Conservation (phyloP, 371 early-diverging fungal species). For the Mycotypha africana region DNA sequence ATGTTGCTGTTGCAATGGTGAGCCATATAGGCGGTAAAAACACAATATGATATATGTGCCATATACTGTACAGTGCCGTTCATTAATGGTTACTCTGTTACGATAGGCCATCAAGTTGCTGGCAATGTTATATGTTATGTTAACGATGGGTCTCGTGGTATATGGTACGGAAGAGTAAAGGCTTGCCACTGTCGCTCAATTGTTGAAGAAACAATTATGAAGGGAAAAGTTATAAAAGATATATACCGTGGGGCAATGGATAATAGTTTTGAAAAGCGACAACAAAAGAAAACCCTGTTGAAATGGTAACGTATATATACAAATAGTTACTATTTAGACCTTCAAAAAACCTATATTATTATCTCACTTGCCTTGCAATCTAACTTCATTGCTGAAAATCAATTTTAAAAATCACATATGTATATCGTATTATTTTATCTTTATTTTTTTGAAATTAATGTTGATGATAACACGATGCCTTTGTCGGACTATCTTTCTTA, state of each 20-base stretch:
- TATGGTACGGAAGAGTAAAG: conserved; percentile 57
- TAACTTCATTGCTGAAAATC: too few species aligned
- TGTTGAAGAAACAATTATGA: conserved; percentile 41
- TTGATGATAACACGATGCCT: too few species aligned
- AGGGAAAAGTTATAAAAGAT: conserved; percentile 45
- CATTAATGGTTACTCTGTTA: not conserved
- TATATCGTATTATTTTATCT: too few species aligned
- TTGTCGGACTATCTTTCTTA: too few species aligned
- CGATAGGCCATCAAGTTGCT: conserved; percentile 65
- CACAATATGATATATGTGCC: not conserved
- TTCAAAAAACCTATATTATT: too few species aligned
- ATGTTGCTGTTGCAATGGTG: conserved; percentile 40
- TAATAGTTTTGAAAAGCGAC: conserved; percentile 35
- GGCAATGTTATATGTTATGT: conserved; percentile 61
- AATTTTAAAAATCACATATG: too few species aligned
- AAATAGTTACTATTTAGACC: not conserved
- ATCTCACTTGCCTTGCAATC: too few species aligned
- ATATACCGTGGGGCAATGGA: conserved; percentile 50
- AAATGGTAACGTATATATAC: conserved; percentile 16
- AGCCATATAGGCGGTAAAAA: conserved; percentile 59
- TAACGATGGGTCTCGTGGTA: conserved; percentile 38
- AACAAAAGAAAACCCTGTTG: conserved; percentile 9
- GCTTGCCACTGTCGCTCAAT: conserved; percentile 46
- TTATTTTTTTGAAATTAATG: too few species aligned
- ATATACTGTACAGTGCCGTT: not conserved